phyloP scores from a whole-genome alignment of 2,329 filamentous ascomycete genomes.

The Cryphonectria japonica region DNA sequence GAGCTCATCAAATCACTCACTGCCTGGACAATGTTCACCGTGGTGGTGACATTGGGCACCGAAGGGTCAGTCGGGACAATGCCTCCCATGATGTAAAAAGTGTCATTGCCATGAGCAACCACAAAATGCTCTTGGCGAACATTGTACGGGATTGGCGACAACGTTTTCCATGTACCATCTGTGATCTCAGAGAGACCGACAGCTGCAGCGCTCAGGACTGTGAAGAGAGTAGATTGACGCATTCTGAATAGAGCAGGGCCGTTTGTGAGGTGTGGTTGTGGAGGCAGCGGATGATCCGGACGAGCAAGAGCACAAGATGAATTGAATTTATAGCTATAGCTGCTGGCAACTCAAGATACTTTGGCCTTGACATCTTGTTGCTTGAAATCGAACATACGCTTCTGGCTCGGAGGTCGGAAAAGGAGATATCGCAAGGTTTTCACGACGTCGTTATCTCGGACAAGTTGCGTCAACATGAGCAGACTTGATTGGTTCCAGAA shows the following conservation, averaged over 20 bases:
- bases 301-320: background rate
- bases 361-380: background rate
- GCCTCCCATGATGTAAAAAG: slow-evolving; percentile 37
- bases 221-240: background rate
- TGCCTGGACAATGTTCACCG: slow-evolving; percentile 36
- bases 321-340: background rate
- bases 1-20: background rate
- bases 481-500: background rate
- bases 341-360: background rate
- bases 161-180: slow-evolving; percentile 32
- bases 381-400: background rate
- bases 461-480: background rate
- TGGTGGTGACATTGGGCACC: slow-evolving; percentile 27
- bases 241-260: background rate
- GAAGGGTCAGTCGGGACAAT: slow-evolving; percentile 31
- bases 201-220: slow-evolving; percentile 1
- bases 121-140: slow-evolving; percentile 38
- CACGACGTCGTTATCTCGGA: background rate
- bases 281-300: background rate
- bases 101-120: slow-evolving; percentile 31
- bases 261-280: background rate
- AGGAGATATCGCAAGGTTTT: background rate
- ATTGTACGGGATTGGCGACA: slow-evolving; percentile 33
- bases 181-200: slow-evolving; percentile 7
- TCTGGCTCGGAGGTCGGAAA: background rate